Percentiles rank a stretch among this genome's conserved stretches.
Evolutionary conservation across 768 basidiomycete genomes (phyloP).

Genomic region (Lentinula guzmanii): DNA sequence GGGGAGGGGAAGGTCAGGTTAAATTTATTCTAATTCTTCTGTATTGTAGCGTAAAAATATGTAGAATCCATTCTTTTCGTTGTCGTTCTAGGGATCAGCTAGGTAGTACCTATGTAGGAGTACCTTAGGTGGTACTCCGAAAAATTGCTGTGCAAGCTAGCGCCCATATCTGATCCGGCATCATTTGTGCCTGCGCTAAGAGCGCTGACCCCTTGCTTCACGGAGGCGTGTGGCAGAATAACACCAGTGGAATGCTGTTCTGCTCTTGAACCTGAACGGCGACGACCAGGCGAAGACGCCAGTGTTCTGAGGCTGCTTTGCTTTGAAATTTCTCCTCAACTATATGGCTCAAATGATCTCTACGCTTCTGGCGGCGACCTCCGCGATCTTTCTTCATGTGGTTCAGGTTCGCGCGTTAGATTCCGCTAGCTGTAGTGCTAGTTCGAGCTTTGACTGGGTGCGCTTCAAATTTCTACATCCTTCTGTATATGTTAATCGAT

Average conservation of each 20-base stretch:
- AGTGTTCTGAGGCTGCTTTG: background rate
- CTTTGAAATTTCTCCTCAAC: background rate
- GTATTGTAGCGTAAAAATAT: too few relatives aligned
- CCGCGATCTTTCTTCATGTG: background rate
- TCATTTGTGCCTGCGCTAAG: background rate
- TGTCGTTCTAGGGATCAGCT: too few relatives aligned
- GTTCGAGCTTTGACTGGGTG: conserved; percentile 7
- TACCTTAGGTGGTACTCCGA: background rate
- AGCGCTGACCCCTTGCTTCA: background rate
- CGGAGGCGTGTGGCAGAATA: background rate
- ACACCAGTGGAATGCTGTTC: background rate
- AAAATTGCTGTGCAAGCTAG: background rate
- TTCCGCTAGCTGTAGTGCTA: conserved; percentile 1
- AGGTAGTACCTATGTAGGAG: background rate
- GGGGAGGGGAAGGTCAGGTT: background rate
- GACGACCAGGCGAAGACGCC: background rate
- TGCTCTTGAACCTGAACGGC: background rate
- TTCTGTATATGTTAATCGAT: background rate
- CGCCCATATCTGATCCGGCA: background rate
- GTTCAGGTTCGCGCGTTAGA: background rate
- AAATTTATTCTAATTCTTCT: background rate
- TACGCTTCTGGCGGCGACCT: background rate
- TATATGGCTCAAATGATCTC: background rate
- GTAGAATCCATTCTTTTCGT: too few relatives aligned
- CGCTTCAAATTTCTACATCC: background rate